Percentiles rank a stretch among this genome's conserved stretches.
Evolutionary conservation across 306 rosid genomes (phyloP).

Genomic region (Glycyrrhiza uralensis): DNA sequence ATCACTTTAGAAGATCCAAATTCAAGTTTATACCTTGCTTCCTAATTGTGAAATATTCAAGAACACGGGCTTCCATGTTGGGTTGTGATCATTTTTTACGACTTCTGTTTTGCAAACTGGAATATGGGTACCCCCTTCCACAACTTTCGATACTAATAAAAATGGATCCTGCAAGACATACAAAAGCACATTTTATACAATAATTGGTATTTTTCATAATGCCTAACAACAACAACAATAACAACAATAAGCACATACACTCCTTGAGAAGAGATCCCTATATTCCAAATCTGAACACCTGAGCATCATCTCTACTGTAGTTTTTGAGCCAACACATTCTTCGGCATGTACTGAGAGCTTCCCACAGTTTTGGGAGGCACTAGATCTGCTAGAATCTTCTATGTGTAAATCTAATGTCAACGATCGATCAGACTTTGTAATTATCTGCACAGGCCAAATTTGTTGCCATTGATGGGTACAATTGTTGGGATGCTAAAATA

Average conservation of each 20-base stretch:
- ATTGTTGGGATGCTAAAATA: slow-evolving; percentile 22
- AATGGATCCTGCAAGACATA: slow-evolving; percentile 78
- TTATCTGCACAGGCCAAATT: slow-evolving; percentile 68
- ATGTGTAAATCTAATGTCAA: slow-evolving; percentile 62
- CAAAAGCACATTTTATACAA: slow-evolving; percentile 20
- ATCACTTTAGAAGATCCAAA: background rate
- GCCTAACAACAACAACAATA: slow-evolving; percentile 26
- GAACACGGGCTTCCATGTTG: slow-evolving; percentile 79
- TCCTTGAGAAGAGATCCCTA: slow-evolving; percentile 94
- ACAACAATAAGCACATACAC: slow-evolving; percentile 52
- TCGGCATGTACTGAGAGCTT: slow-evolving; percentile 77
- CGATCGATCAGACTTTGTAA: slow-evolving; percentile 62
- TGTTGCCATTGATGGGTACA: slow-evolving; percentile 7
- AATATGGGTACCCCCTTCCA: slow-evolving; percentile 64
- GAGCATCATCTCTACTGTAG: slow-evolving; percentile 64
- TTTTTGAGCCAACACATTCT: slow-evolving; percentile 82
- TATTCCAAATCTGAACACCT: slow-evolving; percentile 87
- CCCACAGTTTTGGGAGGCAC: slow-evolving; percentile 51
- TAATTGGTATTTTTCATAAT: slow-evolving; percentile 8
- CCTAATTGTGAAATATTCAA: slow-evolving; percentile 93
- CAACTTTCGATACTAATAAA: slow-evolving; percentile 71
- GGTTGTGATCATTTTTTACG: slow-evolving; percentile 79
- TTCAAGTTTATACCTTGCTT: slow-evolving; percentile 69
- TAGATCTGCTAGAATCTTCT: slow-evolving; percentile 57
- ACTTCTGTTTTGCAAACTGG: slow-evolving; percentile 97